phyloP scores from a whole-genome alignment of 345 rosid species.

The Populus tremula region DNA sequence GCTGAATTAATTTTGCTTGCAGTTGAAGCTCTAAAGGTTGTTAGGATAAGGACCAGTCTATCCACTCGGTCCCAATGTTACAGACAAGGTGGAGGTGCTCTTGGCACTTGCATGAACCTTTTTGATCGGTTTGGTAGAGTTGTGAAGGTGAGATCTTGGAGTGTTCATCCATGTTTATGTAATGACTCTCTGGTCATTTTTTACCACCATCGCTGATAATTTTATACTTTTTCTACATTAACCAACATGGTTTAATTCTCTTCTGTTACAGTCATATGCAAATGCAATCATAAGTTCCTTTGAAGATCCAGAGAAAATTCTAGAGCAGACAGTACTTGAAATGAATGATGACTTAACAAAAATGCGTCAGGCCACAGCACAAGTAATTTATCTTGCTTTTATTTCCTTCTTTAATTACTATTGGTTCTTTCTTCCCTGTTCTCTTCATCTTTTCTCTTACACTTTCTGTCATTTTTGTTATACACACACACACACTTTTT shows the following conservation, averaged over 20 bases:
- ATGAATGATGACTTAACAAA: slow-evolving; percentile 79
- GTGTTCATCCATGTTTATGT: slow-evolving; percentile 2
- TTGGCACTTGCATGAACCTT: slow-evolving; percentile 56
- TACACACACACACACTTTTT: neutral
- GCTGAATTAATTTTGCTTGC: slow-evolving; percentile 11
- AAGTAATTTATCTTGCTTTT: slow-evolving; percentile 40
- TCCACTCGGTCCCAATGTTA: slow-evolving; percentile 25
- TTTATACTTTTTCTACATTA: neutral
- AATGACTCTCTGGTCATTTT: neutral
- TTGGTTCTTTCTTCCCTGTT: neutral
- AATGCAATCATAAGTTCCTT: slow-evolving; percentile 62
- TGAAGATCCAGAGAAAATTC: slow-evolving; percentile 80
- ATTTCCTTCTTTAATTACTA: neutral
- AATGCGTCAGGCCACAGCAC: slow-evolving; percentile 88
- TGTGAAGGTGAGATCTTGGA: slow-evolving; percentile 48
- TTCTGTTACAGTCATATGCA: slow-evolving; percentile 66
- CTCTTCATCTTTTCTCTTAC: neutral
- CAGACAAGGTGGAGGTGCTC: slow-evolving; percentile 53
- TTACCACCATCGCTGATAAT: neutral
- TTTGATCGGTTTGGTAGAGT: slow-evolving; percentile 74
- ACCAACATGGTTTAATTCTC: slow-evolving; percentile 5
- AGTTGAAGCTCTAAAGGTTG: slow-evolving; percentile 22
- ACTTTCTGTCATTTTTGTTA: neutral
- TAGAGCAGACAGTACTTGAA: slow-evolving; percentile 75
- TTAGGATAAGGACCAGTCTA: slow-evolving; percentile 7